phyloP scores from a whole-genome alignment of 108 stramenopile genomes.

The Fistulifera solaris region DNA sequence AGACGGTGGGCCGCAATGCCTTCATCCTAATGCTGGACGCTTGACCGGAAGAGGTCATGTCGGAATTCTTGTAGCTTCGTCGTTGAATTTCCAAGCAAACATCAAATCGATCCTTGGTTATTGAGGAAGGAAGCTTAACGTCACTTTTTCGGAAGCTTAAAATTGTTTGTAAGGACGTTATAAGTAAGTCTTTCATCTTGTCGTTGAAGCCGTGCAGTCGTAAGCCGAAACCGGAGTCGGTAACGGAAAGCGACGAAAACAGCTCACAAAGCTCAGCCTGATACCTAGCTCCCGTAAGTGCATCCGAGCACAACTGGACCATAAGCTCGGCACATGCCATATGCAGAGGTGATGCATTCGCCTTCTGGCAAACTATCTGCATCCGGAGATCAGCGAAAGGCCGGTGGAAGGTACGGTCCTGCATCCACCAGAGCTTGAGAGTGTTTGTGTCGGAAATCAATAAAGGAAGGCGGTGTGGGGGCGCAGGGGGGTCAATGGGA shows the following conservation, averaged over 20 bases:
- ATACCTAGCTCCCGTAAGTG: slow-evolving; percentile 58
- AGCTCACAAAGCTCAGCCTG: slow-evolving; percentile 69
- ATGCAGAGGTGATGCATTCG: slow-evolving; percentile 57
- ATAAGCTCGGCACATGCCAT: slow-evolving; percentile 64
- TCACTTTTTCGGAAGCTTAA: slow-evolving; percentile 45
- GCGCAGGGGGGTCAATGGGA: slow-evolving; percentile 55
- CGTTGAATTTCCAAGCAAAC: slow-evolving; percentile 55
- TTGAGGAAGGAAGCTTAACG: slow-evolving; percentile 33
- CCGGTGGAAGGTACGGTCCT: slow-evolving; percentile 72
- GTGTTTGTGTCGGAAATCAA: slow-evolving; percentile 47
- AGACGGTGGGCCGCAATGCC: slow-evolving; percentile 44
- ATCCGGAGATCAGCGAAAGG: slow-evolving; percentile 76
- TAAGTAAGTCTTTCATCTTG: slow-evolving; percentile 53
- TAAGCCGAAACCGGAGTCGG: slow-evolving; percentile 60
- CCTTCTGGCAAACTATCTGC: slow-evolving; percentile 41
- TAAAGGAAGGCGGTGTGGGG: slow-evolving; percentile 47
- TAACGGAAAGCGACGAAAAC: slow-evolving; percentile 37
- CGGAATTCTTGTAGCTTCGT: slow-evolving; percentile 52
- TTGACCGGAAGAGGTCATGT: slow-evolving; percentile 48
- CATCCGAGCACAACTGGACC: slow-evolving; percentile 55
- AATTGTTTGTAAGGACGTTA: slow-evolving; percentile 33
- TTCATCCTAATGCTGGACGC: slow-evolving; percentile 44
- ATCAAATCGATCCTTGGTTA: slow-evolving; percentile 48
- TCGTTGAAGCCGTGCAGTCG: slow-evolving; percentile 74
- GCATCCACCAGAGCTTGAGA: slow-evolving; percentile 71